These are phyloP conservation scores for Suillus subaureus DNA, from an alignment of 768 basidiomycete genomes.

Conservation along the genomic window DNA sequence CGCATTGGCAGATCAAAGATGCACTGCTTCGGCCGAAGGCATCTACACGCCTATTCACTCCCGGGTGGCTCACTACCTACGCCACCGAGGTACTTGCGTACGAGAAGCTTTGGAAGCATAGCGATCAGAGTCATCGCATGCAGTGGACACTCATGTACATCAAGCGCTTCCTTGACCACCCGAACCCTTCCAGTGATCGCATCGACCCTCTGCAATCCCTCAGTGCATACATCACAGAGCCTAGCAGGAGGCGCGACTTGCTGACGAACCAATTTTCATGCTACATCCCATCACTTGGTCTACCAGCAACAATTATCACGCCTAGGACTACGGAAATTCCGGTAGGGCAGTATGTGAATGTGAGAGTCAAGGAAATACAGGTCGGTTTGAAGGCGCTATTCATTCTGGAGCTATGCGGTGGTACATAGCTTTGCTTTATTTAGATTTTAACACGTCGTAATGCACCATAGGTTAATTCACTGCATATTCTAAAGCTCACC, in stretches of 20 bases:
- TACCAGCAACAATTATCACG: conserved; percentile 19
- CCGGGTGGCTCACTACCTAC: conserved; percentile 47
- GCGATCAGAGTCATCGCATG: conserved; percentile 33
- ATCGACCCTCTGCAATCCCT: conserved; percentile 32
- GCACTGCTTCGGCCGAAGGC: conserved; percentile 50
- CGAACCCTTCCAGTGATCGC: conserved; percentile 16
- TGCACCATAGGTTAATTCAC: background rate
- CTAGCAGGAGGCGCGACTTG: conserved; percentile 12
- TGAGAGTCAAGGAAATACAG: conserved; percentile 30
- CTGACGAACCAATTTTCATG: conserved; percentile 18
- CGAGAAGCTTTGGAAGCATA: conserved; percentile 38
- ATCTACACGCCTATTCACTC: conserved; percentile 44
- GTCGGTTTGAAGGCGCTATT: conserved; percentile 23
- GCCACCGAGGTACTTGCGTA: conserved; percentile 37
- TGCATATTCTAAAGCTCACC: background rate
- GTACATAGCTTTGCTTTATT: background rate
- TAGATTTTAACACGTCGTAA: background rate
- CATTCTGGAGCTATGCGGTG: conserved; percentile 2
- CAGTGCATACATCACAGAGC: conserved; percentile 26
- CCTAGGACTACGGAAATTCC: conserved; percentile 14
- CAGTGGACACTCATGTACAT: conserved; percentile 47
- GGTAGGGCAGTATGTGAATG: conserved; percentile 30
- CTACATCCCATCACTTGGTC: conserved; percentile 30
- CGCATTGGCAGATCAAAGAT: conserved; percentile 94
- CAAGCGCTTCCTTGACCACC: conserved; percentile 38